Conservation (phyloP, 129 eudicot genomes). For the Cynara cardunculus region DNA sequence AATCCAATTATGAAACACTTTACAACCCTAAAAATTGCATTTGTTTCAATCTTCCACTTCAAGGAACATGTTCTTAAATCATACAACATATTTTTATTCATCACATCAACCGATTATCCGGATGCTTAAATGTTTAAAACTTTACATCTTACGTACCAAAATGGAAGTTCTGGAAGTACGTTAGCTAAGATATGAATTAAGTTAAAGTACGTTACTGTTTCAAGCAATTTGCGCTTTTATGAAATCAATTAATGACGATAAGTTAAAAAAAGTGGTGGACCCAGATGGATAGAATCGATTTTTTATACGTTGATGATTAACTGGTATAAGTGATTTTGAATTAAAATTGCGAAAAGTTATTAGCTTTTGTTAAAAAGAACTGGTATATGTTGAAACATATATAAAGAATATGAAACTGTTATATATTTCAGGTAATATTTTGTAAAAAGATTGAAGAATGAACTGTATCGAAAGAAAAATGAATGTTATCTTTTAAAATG, state of each 20-base stretch:
- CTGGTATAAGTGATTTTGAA: background rate
- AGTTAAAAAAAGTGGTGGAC: background rate
- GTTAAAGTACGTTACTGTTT: too few species aligned
- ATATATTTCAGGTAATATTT: background rate
- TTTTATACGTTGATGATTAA: background rate
- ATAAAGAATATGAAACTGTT: background rate
- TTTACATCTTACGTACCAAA: too few species aligned
- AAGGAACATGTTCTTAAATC: constrained; percentile 31
- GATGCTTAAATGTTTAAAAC: too few species aligned
- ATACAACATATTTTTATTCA: too few species aligned
- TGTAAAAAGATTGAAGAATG: background rate
- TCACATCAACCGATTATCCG: too few species aligned
- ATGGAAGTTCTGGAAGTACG: too few species aligned
- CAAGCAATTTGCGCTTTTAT: too few species aligned
- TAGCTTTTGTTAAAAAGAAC: background rate
- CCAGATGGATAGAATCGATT: background rate
- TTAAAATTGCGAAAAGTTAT: background rate
- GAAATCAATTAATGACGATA: background rate
- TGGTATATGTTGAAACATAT: background rate
- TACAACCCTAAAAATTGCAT: constrained; percentile 35
- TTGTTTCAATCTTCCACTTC: constrained; percentile 43
- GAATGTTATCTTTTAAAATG: too few species aligned
- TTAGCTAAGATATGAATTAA: too few species aligned
- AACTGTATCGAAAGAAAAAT: background rate
- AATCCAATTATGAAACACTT: constrained; percentile 35